Base-by-base conservation (phyloP, 2,329 filamentous ascomycete genomes). In the Cryphonectria radicalis region DNA sequence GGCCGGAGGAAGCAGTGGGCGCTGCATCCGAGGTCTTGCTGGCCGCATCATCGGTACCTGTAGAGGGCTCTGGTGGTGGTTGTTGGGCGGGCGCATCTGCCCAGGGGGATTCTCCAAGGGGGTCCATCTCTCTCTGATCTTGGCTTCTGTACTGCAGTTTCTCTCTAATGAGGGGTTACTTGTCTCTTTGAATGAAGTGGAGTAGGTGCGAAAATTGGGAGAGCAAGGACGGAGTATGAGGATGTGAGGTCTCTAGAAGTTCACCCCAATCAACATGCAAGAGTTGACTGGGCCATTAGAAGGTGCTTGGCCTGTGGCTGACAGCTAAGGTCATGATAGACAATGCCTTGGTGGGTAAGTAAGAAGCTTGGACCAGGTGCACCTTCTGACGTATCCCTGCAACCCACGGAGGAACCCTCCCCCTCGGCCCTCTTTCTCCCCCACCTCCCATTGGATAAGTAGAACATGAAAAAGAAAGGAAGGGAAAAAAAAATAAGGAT, bases 21-120 rank as follows among this genome's bases (percentile, higher is more conserved):
- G 77, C 76, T 63, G 76, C 73, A 50, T 79, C 72, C 60, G 76
- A 50, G 50, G 77, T 72, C 71, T 80, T 79, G 63, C 78, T 76
- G 62, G 75, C 73, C 53, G 77, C 74, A 70, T 77, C 74, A 65
- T 81, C 79, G 74, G 73, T 73, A 69, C 70, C 59, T 62, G 77
- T 72, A 35, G 75, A 73, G 25, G 76, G 69, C 66, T 81, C 77
- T 70, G 82, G 80, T 67, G 65, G 63, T 37, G 66, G 73, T 71
- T 55, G 75, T 74, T 77, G 75, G 70, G 75, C 75, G 75, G 77
- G 77, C 50, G 84, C 82, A 77, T 87, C 86, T 76, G 85, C 86
- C 86, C 86, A 88, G 25, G 86, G 86, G 68, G 85, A 86, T 76
- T 87, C 84, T 78, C 85, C 84, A 73, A 86, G 81, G 66, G 79